A percentile compares a stretch with the other conserved stretches of the same genome.
These are phyloP conservation scores for Tetradesmus lagerheimii DNA, from an alignment of 139 green algal genomes.

Conservation along the genomic window DNA sequence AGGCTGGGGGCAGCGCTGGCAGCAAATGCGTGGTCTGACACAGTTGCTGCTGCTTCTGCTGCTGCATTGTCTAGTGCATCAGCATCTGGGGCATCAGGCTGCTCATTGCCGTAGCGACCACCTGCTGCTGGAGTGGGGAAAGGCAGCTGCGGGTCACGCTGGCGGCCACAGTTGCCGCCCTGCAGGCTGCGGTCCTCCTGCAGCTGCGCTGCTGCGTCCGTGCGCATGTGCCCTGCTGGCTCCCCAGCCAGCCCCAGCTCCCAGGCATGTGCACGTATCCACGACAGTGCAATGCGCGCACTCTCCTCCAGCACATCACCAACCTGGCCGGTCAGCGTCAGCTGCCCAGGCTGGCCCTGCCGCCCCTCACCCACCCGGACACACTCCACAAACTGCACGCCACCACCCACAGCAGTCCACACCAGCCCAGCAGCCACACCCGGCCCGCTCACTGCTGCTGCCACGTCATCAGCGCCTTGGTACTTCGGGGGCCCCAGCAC, in stretches of 20 bases:
- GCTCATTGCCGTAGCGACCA: not conserved
- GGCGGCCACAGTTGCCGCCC: not conserved
- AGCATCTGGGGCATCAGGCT: no score
- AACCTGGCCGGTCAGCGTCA: constrained; percentile 85
- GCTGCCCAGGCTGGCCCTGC: constrained; percentile 47
- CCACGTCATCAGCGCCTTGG: constrained; percentile 53
- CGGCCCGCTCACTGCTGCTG: constrained; percentile 61
- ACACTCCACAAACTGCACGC: constrained; percentile 85
- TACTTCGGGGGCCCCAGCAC: constrained; percentile 76
- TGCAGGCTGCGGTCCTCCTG: not conserved
- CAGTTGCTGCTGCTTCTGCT: no score
- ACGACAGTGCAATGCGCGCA: constrained; percentile 80
- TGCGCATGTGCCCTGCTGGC: not conserved
- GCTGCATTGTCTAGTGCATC: no score
- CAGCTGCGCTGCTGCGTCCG: not conserved
- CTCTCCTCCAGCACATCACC: constrained; percentile 86
- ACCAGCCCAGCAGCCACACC: constrained; percentile 82
- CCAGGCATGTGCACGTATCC: constrained; percentile 70
- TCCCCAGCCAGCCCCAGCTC: constrained; percentile 56
- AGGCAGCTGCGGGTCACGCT: not conserved
- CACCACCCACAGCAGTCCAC: constrained; percentile 81
- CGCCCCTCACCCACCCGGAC: constrained; percentile 51
- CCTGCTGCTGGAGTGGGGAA: not conserved
- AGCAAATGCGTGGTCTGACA: no score
- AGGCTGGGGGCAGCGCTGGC: not conserved